These are phyloP conservation scores for Aspergillus alliaceus DNA, from an alignment of 2,329 filamentous ascomycete genomes.

Conservation along the genomic window DNA sequence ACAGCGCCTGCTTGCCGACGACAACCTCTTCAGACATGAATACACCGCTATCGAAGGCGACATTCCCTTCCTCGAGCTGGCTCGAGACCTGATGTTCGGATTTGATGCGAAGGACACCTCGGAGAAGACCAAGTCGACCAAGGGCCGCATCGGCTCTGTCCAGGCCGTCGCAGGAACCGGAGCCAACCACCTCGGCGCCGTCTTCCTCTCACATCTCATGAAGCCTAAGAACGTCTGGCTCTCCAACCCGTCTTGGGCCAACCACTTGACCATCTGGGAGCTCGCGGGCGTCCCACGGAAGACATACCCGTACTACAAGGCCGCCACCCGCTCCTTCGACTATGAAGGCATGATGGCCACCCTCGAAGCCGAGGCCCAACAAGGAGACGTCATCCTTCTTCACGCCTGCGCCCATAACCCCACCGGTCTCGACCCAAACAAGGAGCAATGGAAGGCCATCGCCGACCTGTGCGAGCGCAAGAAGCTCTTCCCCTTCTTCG, in stretches of 20 bases:
- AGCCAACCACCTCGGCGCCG: slow-evolving; percentile 84
- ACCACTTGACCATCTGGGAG: slow-evolving; percentile 92
- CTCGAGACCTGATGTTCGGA: slow-evolving; percentile 78
- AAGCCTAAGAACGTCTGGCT: slow-evolving; percentile 73
- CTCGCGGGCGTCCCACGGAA: slow-evolving; percentile 72
- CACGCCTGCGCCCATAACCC: slow-evolving; percentile 98
- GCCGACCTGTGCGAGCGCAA: slow-evolving; percentile 74
- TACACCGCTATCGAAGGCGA: slow-evolving; percentile 94
- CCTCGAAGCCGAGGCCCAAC: slow-evolving; percentile 79
- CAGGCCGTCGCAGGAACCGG: slow-evolving; percentile 97
- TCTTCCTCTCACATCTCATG: slow-evolving; percentile 90
- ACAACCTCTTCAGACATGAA: slow-evolving; percentile 91
- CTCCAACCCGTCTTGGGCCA: slow-evolving; percentile 94
- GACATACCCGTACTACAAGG: slow-evolving; percentile 90
- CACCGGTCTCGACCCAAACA: slow-evolving; percentile 88
- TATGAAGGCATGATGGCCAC: slow-evolving; percentile 68
- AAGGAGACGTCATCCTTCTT: slow-evolving; percentile 80
- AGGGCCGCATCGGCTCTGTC: slow-evolving; percentile 63
- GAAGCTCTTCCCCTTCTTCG: slow-evolving; percentile 95
- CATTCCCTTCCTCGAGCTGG: slow-evolving; percentile 77
- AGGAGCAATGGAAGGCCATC: slow-evolving; percentile 89
- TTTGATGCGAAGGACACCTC: slow-evolving; percentile 55
- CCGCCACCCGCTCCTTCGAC: slow-evolving; percentile 48
- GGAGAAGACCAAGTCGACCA: slow-evolving; percentile 26
- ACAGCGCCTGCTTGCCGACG: slow-evolving; percentile 70